Base-by-base conservation (phyloP, 176 grass and related monocot genomes). In the Alloteropsis semialata region DNA sequence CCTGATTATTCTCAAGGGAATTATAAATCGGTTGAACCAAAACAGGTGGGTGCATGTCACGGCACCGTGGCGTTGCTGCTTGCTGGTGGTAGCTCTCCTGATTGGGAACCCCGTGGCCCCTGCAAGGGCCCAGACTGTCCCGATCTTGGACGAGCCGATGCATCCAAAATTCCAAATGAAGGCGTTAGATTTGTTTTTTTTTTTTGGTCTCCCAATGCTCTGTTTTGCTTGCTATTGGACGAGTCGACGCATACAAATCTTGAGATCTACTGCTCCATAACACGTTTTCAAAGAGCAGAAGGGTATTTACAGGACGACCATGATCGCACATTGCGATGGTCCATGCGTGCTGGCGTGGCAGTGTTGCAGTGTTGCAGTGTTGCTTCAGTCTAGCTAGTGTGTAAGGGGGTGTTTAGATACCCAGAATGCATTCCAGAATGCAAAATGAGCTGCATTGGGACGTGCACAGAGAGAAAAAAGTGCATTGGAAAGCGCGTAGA, bases 101-200 rank as follows among this genome's bases (percentile, higher is more conserved):
- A 18, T 63, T 50, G 42, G 42, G 46, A 38, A 15, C 24, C 34
- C 51, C 19, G 50, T 22, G 50, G n/a, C n/a, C n/a, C n/a, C 2
- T 3, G 21, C 21, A 33, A 22, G 79, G 72, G 54, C 65, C 82
- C 44, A 44, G 82, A 38, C 58, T 80, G 83, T 71, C 44, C 33
- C 6, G 1, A 10, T 77, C 71, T 38, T 72, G 65, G 65, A 78
- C 48, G 15, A 25, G 24, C 66, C 48, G 65, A 77, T 58, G 30
- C 22, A 16, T 72, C 69, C 50, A 61, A 22, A 75, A 17, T 11
- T 72, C 69, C 50, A 61, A 22, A 75, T 51, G 43, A 38, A 30
- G 9, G 28, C 12, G 48, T 13, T 30, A 10, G 28, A 48, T 57
- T 67, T 14, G 3, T 18, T 38, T 24, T 1, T 49, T 9, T 49